Conservation (phyloP, 2,329 filamentous ascomycete species). For the Sphaerulina vaccinii region DNA sequence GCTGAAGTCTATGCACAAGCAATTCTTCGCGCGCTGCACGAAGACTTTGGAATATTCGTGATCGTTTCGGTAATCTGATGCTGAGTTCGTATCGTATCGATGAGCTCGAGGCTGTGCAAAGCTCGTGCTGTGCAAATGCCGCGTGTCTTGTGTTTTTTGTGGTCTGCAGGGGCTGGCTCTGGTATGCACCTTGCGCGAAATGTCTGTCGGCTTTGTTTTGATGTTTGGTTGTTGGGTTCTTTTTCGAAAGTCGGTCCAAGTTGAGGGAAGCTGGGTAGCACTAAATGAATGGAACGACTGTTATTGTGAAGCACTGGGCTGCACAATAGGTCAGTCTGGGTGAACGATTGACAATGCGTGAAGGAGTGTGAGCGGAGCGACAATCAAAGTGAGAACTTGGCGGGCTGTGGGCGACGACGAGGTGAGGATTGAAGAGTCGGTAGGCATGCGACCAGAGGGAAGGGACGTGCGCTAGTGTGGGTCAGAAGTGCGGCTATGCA, state of each 20-base stretch:
- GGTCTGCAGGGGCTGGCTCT: slow-evolving; percentile 15
- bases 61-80: slow-evolving; percentile 6
- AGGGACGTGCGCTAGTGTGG: neutral
- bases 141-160: slow-evolving; percentile 24
- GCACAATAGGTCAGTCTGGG: slow-evolving; percentile 20
- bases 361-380: slow-evolving; percentile 7
- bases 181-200: slow-evolving; percentile 24
- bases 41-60: slow-evolving; percentile 13
- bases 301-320: slow-evolving; percentile 22
- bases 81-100: slow-evolving; percentile 8
- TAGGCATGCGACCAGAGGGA: neutral
- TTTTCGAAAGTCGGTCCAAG: slow-evolving; percentile 9
- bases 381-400: neutral
- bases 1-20: slow-evolving; percentile 14
- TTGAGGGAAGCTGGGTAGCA: slow-evolving; percentile 1
- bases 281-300: slow-evolving; percentile 27
- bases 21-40: slow-evolving; percentile 21
- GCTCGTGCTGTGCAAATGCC: slow-evolving; percentile 20
- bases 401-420: neutral
- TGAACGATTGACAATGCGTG: slow-evolving; percentile 16
- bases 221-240: slow-evolving; percentile 4
- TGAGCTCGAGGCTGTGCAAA: neutral
- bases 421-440: too few species aligned
- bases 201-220: slow-evolving; percentile 7
- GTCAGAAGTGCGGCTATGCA: slow-evolving; percentile 5